Base-by-base conservation (phyloP, 2,329 filamentous ascomycete genomes). In the Aspergillus sp. region DNA sequence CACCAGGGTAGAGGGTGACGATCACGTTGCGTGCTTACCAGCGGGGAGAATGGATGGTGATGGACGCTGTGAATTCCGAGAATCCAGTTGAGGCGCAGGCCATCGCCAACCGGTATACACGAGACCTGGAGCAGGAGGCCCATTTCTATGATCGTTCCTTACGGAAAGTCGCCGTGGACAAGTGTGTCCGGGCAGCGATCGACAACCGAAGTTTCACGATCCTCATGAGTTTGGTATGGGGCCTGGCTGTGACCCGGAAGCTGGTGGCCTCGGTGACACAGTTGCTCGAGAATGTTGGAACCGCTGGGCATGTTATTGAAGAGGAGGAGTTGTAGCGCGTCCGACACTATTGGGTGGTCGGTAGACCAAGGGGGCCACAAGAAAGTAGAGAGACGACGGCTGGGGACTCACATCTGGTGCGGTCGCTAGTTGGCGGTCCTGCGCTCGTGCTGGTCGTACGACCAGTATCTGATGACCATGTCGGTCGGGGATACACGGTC, bases 181-280 rank as follows among this genome's bases (percentile, higher is more conserved):
- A 56, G 51, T 60, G 57, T 50, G 51, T 60, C 48, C 57, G 55
- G 42, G 57, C 57, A 40, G 57, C 53, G 49, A 58, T 60, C 42
- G 55, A 60, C 51, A 55, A 60, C 40, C 50, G 47, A 48, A 58
- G 46, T 49, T 55, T 57, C 45, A 55, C 54, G 35, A 44, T 59
- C 52, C 49, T 59, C 45, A 59, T 59, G 54, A 42, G 52, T 52
- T 49, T 59, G 30, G 52, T 51, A 54, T 47, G 51, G 42, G 55
- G 38, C 38, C 53, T 57, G 26, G 47, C 36, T 20, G 53, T 60
- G 49, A 60, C 57, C 19, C 55, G 53, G 47, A 32, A 38, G 14
- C 49, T 57, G 43, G 49, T 57, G 41, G 50, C 52, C 35, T 57
- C 57, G 41, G 52, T 57, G 49, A 43, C 52, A 52, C 41, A 50